Percentiles rank a stretch among this genome's conserved stretches.
Conservation (phyloP, 1,284 basidiomycete genomes). For the Ganoderma meredithae region DNA sequence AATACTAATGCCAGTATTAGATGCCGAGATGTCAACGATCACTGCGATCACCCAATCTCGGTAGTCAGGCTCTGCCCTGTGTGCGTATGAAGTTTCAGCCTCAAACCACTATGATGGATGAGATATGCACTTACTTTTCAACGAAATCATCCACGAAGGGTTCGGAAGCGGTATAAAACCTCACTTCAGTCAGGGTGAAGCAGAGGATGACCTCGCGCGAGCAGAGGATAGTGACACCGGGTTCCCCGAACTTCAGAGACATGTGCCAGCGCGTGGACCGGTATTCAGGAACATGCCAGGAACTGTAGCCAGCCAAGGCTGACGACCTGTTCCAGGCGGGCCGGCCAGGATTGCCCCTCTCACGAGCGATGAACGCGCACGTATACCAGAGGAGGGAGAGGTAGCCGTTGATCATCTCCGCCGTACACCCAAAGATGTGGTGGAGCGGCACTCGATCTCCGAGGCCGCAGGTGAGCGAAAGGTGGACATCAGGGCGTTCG, state of each 20-base stretch:
- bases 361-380: slow-evolving; percentile 38
- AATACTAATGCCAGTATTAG: slow-evolving; percentile 23
- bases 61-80: slow-evolving; percentile 25
- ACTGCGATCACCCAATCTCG: slow-evolving; percentile 41
- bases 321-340: slow-evolving; percentile 24
- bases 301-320: slow-evolving; percentile 39
- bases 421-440: slow-evolving; percentile 34
- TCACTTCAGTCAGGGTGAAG: slow-evolving; percentile 40
- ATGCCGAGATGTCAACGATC: slow-evolving; percentile 31
- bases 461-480: slow-evolving; percentile 26
- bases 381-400: slow-evolving; percentile 43
- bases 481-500: slow-evolving; percentile 34
- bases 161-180: slow-evolving; percentile 27
- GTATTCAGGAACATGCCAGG: slow-evolving; percentile 8
- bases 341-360: slow-evolving; percentile 3
- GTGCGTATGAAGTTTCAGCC: background rate
- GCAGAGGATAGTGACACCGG: slow-evolving; percentile 41
- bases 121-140: background rate
- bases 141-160: background rate
- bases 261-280: slow-evolving; percentile 31
- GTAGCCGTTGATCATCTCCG: slow-evolving; percentile 43
- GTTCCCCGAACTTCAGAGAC: slow-evolving; percentile 39
- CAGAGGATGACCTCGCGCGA: slow-evolving; percentile 42
- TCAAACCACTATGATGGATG: background rate
- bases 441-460: background rate